A percentile compares a stretch with the other conserved stretches of the same genome.
Conservation (phyloP, 2,329 filamentous ascomycete species). For the Lasiodiplodia citricola region DNA sequence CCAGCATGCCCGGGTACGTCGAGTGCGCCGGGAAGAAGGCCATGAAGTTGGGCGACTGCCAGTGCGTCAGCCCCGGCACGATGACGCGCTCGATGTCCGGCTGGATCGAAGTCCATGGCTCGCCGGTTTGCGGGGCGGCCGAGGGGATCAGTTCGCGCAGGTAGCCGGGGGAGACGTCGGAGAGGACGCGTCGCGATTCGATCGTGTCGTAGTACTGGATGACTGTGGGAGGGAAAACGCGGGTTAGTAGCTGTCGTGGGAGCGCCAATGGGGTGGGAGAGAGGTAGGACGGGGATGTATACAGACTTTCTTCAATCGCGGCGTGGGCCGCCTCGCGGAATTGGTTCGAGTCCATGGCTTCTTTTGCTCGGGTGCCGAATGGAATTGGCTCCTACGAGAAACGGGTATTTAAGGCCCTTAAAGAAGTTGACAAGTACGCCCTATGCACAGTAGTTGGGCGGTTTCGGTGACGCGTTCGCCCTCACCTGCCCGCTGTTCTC, state of each 20-base stretch:
- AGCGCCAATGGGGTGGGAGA: not conserved
- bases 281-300: slow-evolving; percentile 30
- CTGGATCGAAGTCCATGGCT: slow-evolving; percentile 79
- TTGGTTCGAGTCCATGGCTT: slow-evolving; percentile 74
- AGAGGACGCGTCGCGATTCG: slow-evolving; percentile 71
- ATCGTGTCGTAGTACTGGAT: slow-evolving; percentile 83
- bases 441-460: not conserved
- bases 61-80: slow-evolving; percentile 90
- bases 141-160: slow-evolving; percentile 77
- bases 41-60: slow-evolving; percentile 94
- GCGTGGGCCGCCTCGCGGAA: slow-evolving; percentile 79
- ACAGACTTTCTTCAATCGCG: slow-evolving; percentile 79
- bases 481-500: not conserved
- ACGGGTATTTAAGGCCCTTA: not conserved
- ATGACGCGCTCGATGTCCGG: slow-evolving; percentile 85
- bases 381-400: not conserved
- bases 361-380: not conserved
- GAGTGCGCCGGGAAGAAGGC: slow-evolving; percentile 89
- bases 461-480: not conserved
- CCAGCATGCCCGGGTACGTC: slow-evolving; percentile 84
- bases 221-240: slow-evolving; percentile 57
- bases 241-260: not conserved
- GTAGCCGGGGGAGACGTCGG: slow-evolving; percentile 83
- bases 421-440: not conserved
- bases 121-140: slow-evolving; percentile 68